Evolutionary conservation across 768 basidiomycete species (phyloP), one percentile per base, ranked within the genome.

Genomic region (Cantharellus anzutake): DNA sequence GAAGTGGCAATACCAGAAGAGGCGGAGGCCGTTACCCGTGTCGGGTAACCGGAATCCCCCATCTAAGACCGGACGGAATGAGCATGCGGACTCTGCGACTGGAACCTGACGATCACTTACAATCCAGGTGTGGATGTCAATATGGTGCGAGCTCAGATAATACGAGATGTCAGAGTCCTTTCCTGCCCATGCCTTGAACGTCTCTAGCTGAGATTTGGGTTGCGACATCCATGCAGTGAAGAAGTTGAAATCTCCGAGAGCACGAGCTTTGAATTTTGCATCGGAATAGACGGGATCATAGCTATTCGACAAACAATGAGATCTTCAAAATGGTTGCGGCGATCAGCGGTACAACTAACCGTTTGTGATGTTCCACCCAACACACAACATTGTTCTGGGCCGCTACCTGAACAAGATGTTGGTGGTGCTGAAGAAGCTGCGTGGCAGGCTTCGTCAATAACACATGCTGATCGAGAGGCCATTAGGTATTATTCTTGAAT

Each of bases 151-250:
- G 60, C 90, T 93, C 62, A 94, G 81, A 70, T 96, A 94, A 71
- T 93, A 93, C 63, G 59, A 63, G 48, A 64, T 62, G 65, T 94
- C 91, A 41, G 86, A 88, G 69, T 92, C 88, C 71, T 84, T 89
- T 42, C 91, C 92, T 35, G 91, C 92, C 92, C 92, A 96, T 4
- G 86, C 86, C 60, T 82, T 81, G 80, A 94, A 96, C 0, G 92
- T 94, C 71, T 91, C 87, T 37, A 96, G 77, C 71, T 96, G 92
- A 66, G 80, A 83, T 73, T 96, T 96, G 50, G 92, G 92, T 70
- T 94, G 92, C 67, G 86, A 90, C 92, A 96, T 96, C 89, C 92
- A 94, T 42, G 90, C 87, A 65, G 75, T 87, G 80, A 91, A 94
- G 72, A 90, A 94, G 73, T 92, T 94, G 73, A 92, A 90, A 70